Evolutionary conservation across 306 rosid species (phyloP).

Genomic region (barrel medic (Medicago truncatula)): DNA sequence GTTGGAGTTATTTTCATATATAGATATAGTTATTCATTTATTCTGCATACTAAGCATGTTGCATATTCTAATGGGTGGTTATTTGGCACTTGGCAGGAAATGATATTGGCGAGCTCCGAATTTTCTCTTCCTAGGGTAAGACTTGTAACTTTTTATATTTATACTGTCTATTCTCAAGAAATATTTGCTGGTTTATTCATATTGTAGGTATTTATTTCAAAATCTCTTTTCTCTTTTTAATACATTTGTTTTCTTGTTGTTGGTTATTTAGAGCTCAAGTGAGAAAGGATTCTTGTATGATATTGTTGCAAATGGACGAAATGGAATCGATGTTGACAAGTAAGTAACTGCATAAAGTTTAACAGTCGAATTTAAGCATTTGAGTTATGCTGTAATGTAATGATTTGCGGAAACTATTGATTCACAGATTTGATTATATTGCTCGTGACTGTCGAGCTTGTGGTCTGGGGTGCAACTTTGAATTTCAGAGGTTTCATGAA

Average conservation of each 20-base stretch:
- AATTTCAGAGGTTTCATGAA: slow-evolving; percentile 69
- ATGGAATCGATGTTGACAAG: slow-evolving; percentile 99
- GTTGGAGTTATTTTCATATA: slow-evolving; percentile 13
- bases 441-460: slow-evolving; percentile 91
- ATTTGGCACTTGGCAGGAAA: slow-evolving; percentile 76
- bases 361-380: slow-evolving; percentile 9
- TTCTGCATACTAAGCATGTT: neutral
- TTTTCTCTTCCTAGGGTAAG: slow-evolving; percentile 64
- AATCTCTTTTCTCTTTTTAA: neutral
- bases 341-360: slow-evolving; percentile 44
- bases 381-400: slow-evolving; percentile 29
- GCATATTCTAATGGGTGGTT: slow-evolving; percentile 34
- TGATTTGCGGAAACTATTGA: slow-evolving; percentile 41
- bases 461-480: slow-evolving; percentile 91
- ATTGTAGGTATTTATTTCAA: slow-evolving; percentile 6
- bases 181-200: slow-evolving; percentile 25
- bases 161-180: slow-evolving; percentile 6
- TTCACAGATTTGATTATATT: slow-evolving; percentile 90
- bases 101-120: slow-evolving; percentile 90
- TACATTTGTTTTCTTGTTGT: slow-evolving; percentile 5
- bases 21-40: neutral
- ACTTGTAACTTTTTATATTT: slow-evolving; percentile 1
- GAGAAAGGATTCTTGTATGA: slow-evolving; percentile 89
- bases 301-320: slow-evolving; percentile 97
- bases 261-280: slow-evolving; percentile 60